phyloP scores from a whole-genome alignment of 2,329 filamentous ascomycete species.

The Claviceps sorghi region DNA sequence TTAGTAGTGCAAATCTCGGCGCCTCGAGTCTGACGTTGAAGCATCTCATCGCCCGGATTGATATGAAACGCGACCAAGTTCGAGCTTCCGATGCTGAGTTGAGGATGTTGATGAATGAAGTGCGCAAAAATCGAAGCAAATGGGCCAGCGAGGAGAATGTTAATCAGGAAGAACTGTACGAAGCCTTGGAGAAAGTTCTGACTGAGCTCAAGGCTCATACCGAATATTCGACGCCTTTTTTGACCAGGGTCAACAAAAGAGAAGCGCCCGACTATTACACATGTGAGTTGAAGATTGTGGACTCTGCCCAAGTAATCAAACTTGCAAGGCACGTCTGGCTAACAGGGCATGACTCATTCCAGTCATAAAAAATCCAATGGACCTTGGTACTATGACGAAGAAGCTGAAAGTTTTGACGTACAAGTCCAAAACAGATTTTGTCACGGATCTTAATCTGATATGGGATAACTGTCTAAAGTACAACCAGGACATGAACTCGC shows the following conservation, averaged over 20 bases:
- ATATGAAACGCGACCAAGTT: constrained; percentile 80
- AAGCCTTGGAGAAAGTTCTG: constrained; percentile 90
- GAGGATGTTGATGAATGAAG: constrained; percentile 86
- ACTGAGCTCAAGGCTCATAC: constrained; percentile 95
- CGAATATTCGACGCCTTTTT: constrained; percentile 91
- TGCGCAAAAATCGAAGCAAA: constrained; percentile 94
- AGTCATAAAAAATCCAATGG: constrained; percentile 97
- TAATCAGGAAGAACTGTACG: constrained; percentile 94
- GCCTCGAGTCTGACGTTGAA: constrained; percentile 93
- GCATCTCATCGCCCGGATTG: constrained; percentile 90
- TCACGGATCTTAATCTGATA: constrained; percentile 82
- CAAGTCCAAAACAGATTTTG: constrained; percentile 88
- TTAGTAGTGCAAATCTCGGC: constrained; percentile 88
- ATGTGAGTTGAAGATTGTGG: constrained; percentile 41
- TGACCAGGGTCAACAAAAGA: constrained; percentile 89
- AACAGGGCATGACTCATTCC: constrained; percentile 9
- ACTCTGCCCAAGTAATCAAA: neutral
- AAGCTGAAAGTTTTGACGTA: constrained; percentile 72
- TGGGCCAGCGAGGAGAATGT: constrained; percentile 98
- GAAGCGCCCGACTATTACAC: constrained; percentile 93
- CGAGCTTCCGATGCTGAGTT: constrained; percentile 86
- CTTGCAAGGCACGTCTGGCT: neutral
- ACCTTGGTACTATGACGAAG: constrained; percentile 95
- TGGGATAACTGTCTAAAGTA: constrained; percentile 97
- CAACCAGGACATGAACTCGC: constrained; percentile 79